Base-by-base conservation (phyloP, 2,329 filamentous ascomycete species). In the Ophiostoma quercus region DNA sequence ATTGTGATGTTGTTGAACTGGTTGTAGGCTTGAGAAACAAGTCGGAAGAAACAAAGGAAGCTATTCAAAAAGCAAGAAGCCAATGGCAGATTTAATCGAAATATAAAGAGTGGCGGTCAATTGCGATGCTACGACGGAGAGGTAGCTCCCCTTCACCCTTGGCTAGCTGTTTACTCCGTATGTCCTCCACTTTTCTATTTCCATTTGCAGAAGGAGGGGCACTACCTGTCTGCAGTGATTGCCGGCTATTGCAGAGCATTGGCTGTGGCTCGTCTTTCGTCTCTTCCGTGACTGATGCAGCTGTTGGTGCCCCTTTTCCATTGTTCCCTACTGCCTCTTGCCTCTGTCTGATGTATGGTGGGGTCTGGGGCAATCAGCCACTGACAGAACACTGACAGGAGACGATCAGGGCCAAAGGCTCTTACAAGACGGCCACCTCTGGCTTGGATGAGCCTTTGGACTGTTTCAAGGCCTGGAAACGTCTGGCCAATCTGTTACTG, bases 1-100 rank as follows among this genome's bases (percentile, higher is more conserved):
- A 92, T 92, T 76, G 76, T 84, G 80, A 71, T 69, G 72, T 71
- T 66, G 71, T 63, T 67, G 67, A 41, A 32, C 19, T 32, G 34
- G 9, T 41, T n/a, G 11, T 37, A 32, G 19, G 14, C 3, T 22
- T 19, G 3, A 47, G 16, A 22, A 41, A 16, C 34, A n/a, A 41
- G n/a, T 19, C 0, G 43, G 22, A 41, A 25, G 63, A n/a, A 41
- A 37, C 12, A 66, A n/a, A 14, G 11, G 19, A 62, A 34, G 29
- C 43, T 47, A 47, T 47, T 19, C 43, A 47, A 32, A 22, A 60
- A 60, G n/a, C 43, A n/a, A 32, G 54, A 60, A 60, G n/a, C 51
- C 51, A 25, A 25, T 7, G 51, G 11, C 6, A 16, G 19, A 47
- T 19, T 7, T 16, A 47, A 47, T 47, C 16, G 16, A 7, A n/a